Base-by-base conservation (phyloP, 2,329 filamentous ascomycete species). In the Monosporascus sp. region DNA sequence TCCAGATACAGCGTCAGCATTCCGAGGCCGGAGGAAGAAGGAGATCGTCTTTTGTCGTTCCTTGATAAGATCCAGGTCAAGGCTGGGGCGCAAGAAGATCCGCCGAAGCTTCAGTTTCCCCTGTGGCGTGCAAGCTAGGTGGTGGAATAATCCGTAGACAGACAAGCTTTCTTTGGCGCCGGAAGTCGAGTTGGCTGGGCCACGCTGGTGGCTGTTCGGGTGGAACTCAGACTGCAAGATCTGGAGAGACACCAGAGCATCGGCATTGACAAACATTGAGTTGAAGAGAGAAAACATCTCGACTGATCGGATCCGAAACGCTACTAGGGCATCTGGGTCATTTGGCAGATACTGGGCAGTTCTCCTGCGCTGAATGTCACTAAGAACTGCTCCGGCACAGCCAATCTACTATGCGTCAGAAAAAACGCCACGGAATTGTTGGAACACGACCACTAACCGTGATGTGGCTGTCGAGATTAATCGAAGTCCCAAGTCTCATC, bases 381-480 rank as follows among this genome's bases (percentile, higher is more conserved):
- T 80, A n/a, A 97, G 72, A 2, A 97, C 73, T 25, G 92, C 92
- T n/a, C 92, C 90, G 25, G 87, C 88, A 70, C 94, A 97, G 3
- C 90, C 89, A 48, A 96, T 76, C 74, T 85, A 41, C 47, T 4
- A 24, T 18, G 24, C 5, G 47, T 67, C 52, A 65, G 60, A 52
- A 51, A 27, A 14, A 1, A 25, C 49, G 14, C 5, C 2, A 48
- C 4, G 45, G 6, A 24, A 17, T 11, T 37, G 18, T 17, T 31
- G 25, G 17, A 31, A 48, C 24, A 7, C 7, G 37, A 36, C 9
- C 35, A 65, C 73, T 60, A 66, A 89, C 86, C 2, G 90, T 89
- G 14, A 88, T 67, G 6, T 71, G 75, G 61, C 88, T 93, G 3
- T 93, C 87, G 51, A 94, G 73, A 63, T 95, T 85, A 55, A 96